These are phyloP conservation scores for Aureobasidium sp. DNA, from an alignment of 2,329 filamentous ascomycete species.

Conservation along the genomic window DNA sequence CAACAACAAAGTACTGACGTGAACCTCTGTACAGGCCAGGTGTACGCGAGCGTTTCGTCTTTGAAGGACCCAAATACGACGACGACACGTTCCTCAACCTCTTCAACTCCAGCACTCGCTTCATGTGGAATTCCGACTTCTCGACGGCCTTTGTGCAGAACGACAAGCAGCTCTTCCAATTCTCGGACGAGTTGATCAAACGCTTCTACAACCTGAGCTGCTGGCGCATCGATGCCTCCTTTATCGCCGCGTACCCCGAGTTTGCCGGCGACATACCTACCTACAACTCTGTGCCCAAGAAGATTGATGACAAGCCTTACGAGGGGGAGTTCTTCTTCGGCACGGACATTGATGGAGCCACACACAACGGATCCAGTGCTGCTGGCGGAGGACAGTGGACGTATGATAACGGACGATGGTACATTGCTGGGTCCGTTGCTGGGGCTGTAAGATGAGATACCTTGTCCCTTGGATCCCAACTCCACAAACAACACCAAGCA, in stretches of 20 bases:
- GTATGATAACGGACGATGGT: constrained; percentile 5
- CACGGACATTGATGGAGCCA: not conserved
- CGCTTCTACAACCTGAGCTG: constrained; percentile 15
- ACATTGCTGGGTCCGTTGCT: constrained; percentile 1
- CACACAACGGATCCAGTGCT: not conserved
- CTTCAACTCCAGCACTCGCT: constrained; percentile 14
- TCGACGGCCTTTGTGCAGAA: not conserved
- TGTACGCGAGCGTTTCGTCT: constrained; percentile 14
- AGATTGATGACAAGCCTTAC: constrained; percentile 1
- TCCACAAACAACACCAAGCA: not conserved
- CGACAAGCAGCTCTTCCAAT: constrained; percentile 10
- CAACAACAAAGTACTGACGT: not conserved
- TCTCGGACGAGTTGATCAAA: constrained; percentile 8
- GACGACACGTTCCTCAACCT: constrained; percentile 5
- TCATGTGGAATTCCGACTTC: constrained; percentile 12
- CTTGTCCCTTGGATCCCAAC: not conserved
- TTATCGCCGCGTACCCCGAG: constrained; percentile 12
- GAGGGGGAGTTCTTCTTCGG: not conserved
- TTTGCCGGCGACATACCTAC: constrained; percentile 14
- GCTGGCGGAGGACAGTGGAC: not conserved
- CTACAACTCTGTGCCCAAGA: constrained; percentile 12
- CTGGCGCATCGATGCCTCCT: constrained; percentile 13
- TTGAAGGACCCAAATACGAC: constrained; percentile 10
- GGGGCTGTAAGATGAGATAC: constrained; percentile 3
- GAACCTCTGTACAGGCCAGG: constrained; percentile 1